Evolutionary conservation across 2,329 filamentous ascomycete genomes (phyloP).

Genomic region (Fusarium sarcochroum): DNA sequence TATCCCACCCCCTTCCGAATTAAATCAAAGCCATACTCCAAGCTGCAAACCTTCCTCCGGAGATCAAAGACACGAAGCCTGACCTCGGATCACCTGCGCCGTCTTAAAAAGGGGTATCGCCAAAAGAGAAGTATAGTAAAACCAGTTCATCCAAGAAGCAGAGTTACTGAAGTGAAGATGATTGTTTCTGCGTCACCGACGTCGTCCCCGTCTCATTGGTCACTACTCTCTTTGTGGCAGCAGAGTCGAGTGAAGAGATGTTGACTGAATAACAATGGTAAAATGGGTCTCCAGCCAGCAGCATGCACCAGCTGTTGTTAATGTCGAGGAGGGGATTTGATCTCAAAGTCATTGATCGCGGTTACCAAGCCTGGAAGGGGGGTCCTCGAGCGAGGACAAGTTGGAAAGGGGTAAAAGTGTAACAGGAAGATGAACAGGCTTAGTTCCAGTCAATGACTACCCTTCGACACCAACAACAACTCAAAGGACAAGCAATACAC

Average conservation of each 20-base stretch:
- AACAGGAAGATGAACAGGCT: constrained; percentile 18
- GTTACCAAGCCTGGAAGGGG: constrained; percentile 33
- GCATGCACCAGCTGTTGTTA: constrained; percentile 31
- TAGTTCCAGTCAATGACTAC: constrained; percentile 35
- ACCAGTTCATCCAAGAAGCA: constrained; percentile 43
- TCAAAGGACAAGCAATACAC: constrained; percentile 26
- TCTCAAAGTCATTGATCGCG: constrained; percentile 44
- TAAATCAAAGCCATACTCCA: constrained; percentile 50
- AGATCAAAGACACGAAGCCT: constrained; percentile 5
- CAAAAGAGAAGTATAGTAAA: constrained; percentile 52
- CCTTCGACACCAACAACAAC: constrained; percentile 23
- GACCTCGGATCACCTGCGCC: constrained; percentile 41
- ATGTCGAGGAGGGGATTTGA: constrained; percentile 33
- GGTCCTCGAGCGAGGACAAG: constrained; percentile 15
- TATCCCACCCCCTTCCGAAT: constrained; percentile 48
- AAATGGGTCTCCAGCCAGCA: constrained; percentile 44
- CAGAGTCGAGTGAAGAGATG: constrained; percentile 47
- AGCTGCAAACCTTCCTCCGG: constrained; percentile 49
- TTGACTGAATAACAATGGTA: constrained; percentile 41
- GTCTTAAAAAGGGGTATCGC: constrained; percentile 54
- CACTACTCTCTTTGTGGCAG: constrained; percentile 42
- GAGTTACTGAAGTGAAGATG: constrained; percentile 45
- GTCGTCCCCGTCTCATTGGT: constrained; percentile 44
- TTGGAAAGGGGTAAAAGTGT: neutral
- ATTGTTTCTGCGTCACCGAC: constrained; percentile 45